Percentiles rank a stretch among this genome's conserved stretches.
These are phyloP conservation scores for Gracilaria gracilis DNA, from an alignment of 23 red algal species.

Conservation along the genomic window DNA sequence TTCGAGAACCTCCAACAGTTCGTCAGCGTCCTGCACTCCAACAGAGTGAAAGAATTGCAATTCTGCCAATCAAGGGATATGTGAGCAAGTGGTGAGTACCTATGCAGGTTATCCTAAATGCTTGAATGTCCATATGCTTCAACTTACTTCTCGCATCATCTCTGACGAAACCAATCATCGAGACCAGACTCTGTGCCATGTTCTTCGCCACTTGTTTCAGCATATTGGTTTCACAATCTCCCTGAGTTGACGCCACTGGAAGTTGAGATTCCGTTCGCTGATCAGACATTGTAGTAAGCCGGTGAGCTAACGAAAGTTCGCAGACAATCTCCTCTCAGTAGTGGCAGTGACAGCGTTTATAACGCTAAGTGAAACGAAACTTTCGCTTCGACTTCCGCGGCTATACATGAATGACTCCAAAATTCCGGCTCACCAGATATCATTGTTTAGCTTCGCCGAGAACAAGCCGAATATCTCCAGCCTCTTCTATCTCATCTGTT, in stretches of 20 bases:
- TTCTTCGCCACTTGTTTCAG: conserved; percentile 11
- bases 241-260: neutral
- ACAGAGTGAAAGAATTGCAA: conserved; percentile 40
- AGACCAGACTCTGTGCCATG: conserved; percentile 9
- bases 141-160: conserved; percentile 30
- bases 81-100: neutral
- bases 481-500: conserved; percentile 46
- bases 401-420: neutral
- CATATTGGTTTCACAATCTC: neutral
- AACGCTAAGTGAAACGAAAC: neutral
- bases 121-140: neutral
- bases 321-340: neutral
- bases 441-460: conserved; percentile 55
- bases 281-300: neutral
- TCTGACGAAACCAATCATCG: conserved; percentile 2
- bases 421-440: neutral
- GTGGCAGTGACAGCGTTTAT: neutral
- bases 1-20: conserved; percentile 8
- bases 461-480: conserved; percentile 29
- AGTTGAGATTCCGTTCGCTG: neutral
- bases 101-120: neutral
- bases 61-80: neutral
- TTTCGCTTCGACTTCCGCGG: neutral
- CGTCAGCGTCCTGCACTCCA: conserved; percentile 1
- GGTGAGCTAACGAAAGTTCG: neutral